phyloP scores from a whole-genome alignment of 2,329 filamentous ascomycete species.

The Botrytis sinoallii region DNA sequence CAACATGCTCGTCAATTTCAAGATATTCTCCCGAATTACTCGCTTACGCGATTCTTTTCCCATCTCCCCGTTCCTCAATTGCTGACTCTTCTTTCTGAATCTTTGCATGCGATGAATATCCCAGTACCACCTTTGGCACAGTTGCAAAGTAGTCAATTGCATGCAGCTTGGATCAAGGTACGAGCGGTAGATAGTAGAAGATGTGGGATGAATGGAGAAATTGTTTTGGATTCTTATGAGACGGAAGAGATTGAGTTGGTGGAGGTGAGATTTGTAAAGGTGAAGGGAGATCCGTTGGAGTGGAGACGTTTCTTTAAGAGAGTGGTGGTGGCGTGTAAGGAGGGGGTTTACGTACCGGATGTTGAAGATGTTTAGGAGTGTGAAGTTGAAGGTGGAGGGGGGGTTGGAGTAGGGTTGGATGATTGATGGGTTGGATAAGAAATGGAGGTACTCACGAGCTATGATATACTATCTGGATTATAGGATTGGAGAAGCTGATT shows the following conservation, averaged over 20 bases:
- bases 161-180: conserved; percentile 65
- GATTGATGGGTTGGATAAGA: background rate
- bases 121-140: conserved; percentile 53
- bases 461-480: background rate
- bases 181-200: conserved; percentile 69
- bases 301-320: conserved; percentile 98
- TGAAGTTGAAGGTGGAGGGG: background rate
- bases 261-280: conserved; percentile 88
- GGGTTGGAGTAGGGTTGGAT: background rate
- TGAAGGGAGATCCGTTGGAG: conserved; percentile 92
- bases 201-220: conserved; percentile 71
- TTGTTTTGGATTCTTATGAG: conserved; percentile 65
- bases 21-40: conserved; percentile 85
- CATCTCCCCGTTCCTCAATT: conserved; percentile 71
- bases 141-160: conserved; percentile 49
- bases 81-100: conserved; percentile 74
- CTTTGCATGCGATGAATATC: conserved; percentile 81
- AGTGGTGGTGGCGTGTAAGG: conserved; percentile 81
- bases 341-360: conserved; percentile 67
- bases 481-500: background rate
- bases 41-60: conserved; percentile 90
- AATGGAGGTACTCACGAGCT: background rate
- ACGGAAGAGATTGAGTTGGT: conserved; percentile 61
- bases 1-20: conserved; percentile 85
- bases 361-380: background rate